Conservation (phyloP, 441 rosid species). For the Erodium moschatum region DNA sequence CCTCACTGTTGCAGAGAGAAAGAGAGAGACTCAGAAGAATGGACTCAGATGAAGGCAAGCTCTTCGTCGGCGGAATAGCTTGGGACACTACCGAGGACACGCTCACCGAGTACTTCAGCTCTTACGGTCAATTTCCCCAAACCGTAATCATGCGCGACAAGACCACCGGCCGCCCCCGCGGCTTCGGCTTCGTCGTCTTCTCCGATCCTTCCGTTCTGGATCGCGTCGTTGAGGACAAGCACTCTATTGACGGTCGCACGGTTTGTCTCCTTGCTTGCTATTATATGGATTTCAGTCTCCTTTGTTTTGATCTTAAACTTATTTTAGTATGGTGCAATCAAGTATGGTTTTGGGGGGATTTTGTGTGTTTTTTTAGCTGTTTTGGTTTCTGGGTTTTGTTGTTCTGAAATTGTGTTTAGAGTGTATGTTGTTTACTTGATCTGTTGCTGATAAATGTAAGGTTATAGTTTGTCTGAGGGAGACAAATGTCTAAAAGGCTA, state of each 20-base stretch:
- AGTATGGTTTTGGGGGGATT: neutral
- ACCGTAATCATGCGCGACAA: slow-evolving; percentile 33
- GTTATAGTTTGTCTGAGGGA: neutral
- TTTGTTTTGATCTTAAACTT: neutral
- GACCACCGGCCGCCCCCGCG: slow-evolving; percentile 31
- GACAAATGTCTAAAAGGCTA: too few relatives aligned
- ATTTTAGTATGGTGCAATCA: neutral
- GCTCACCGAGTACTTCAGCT: slow-evolving; percentile 28
- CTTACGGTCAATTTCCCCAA: slow-evolving; percentile 27
- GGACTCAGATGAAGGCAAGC: slow-evolving; percentile 36
- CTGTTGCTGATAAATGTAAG: neutral
- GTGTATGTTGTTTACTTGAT: neutral
- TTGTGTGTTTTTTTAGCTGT: neutral
- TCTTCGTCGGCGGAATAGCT: slow-evolving; percentile 35
- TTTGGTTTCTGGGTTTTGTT: slow-evolving; percentile 2
- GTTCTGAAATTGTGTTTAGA: neutral
- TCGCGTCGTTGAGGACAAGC: slow-evolving; percentile 29
- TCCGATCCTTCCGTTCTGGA: slow-evolving; percentile 31
- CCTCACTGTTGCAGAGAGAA: neutral
- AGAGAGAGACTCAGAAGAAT: slow-evolving; percentile 7
- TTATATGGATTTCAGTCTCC: neutral
- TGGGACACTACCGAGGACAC: slow-evolving; percentile 36
- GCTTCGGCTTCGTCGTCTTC: slow-evolving; percentile 33
- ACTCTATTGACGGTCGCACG: slow-evolving; percentile 29
- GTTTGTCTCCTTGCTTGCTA: slow-evolving; percentile 16